Conservation (phyloP, 768 basidiomycete genomes). For the Amyloporia xantha region DNA sequence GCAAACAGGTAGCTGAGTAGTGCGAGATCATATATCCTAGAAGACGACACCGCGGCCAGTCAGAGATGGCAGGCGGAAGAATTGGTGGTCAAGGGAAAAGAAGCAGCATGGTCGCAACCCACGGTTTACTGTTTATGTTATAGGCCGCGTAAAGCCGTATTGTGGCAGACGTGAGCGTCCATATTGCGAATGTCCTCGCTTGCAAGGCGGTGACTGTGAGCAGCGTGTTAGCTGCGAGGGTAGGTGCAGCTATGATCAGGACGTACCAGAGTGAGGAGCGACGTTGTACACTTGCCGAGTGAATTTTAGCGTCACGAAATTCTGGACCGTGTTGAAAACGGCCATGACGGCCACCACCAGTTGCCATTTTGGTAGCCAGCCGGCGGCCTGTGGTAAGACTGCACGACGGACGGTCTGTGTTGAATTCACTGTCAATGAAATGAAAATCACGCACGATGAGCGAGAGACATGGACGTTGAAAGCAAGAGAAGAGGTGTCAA, state of each 20-base stretch:
- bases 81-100: neutral
- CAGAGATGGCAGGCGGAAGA: neutral
- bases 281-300: constrained; percentile 71
- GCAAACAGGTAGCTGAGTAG: constrained; percentile 86
- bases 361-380: constrained; percentile 85
- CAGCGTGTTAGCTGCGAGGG: neutral
- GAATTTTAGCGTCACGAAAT: constrained; percentile 68
- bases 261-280: constrained; percentile 27
- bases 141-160: constrained; percentile 88
- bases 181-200: constrained; percentile 83
- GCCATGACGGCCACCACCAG: constrained; percentile 72
- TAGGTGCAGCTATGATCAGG: neutral
- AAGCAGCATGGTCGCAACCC: constrained; percentile 21
- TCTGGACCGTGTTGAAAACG: constrained; percentile 82
- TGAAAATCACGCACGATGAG: neutral
- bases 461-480: neutral
- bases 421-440: neutral
- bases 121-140: constrained; percentile 80
- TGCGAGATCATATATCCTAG: constrained; percentile 87
- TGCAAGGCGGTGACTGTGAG: constrained; percentile 75
- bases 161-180: constrained; percentile 83
- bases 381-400: constrained; percentile 55
- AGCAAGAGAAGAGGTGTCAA: too few species aligned
- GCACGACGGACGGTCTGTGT: neutral
- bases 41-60: neutral